phyloP scores from a whole-genome alignment of 2,329 filamentous ascomycete genomes.

The Pleomassaria siparia region DNA sequence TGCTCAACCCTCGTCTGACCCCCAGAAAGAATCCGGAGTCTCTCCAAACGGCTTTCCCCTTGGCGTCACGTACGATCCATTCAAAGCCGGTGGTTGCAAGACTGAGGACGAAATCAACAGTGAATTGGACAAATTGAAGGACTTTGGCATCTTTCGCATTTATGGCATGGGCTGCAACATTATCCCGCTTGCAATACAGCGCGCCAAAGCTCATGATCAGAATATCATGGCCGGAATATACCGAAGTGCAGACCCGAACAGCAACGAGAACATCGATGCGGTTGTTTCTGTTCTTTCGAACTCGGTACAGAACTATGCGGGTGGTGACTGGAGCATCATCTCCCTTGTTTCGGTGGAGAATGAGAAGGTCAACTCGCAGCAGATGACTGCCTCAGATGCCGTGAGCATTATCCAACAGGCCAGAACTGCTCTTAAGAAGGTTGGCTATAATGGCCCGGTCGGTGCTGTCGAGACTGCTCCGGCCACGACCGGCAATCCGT shows the following conservation, averaged over 20 bases:
- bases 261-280: conserved; percentile 47
- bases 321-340: conserved; percentile 66
- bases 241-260: conserved; percentile 42
- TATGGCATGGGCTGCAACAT: conserved; percentile 83
- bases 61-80: conserved; percentile 39
- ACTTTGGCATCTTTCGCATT: conserved; percentile 68
- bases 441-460: conserved; percentile 71
- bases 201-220: conserved; percentile 65
- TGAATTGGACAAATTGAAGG: conserved; percentile 63
- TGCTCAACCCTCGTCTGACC: neutral
- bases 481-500: conserved; percentile 65
- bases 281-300: conserved; percentile 64
- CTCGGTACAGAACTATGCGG: conserved; percentile 49
- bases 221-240: conserved; percentile 77
- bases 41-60: conserved; percentile 25
- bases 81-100: conserved; percentile 60
- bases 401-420: conserved; percentile 60
- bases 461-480: conserved; percentile 80
- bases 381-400: conserved; percentile 54
- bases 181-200: conserved; percentile 62
- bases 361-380: conserved; percentile 66
- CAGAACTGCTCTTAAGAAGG: conserved; percentile 58
- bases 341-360: conserved; percentile 78
- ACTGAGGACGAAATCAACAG: conserved; percentile 60
- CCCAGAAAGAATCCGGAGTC: no score